phyloP scores from a whole-genome alignment of 495 filamentous ascomycete species.

The Penicillium diatomitis region DNA sequence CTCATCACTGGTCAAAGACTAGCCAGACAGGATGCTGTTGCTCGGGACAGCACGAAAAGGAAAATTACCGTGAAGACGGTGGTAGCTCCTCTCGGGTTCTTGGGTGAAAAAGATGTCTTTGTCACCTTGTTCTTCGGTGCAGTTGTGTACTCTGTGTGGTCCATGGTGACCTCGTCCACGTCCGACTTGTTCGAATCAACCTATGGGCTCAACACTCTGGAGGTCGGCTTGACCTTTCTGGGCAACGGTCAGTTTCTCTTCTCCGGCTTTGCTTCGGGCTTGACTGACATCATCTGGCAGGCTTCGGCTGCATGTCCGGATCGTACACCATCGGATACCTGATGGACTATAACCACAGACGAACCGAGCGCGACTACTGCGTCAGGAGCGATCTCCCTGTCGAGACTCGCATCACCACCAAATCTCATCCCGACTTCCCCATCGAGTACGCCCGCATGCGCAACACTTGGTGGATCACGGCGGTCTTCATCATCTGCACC shows the following conservation, averaged over 20 bases:
- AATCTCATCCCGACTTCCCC: conserved; percentile 39
- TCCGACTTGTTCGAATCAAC: conserved; percentile 26
- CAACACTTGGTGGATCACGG: conserved; percentile 35
- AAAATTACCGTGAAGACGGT: conserved; percentile 29
- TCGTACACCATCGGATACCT: conserved; percentile 28
- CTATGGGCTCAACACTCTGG: conserved; percentile 25
- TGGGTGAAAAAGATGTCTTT: conserved; percentile 37
- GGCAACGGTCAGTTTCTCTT: conserved; percentile 22
- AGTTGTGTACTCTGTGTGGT: conserved; percentile 43
- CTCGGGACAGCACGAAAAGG: conserved; percentile 9
- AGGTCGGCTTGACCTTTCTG: conserved; percentile 35
- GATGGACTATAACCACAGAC: conserved; percentile 32
- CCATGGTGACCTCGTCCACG: conserved; percentile 43
- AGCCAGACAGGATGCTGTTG: conserved; percentile 9
- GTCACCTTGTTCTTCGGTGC: conserved; percentile 36
- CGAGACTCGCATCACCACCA: conserved; percentile 29
- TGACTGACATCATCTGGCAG: conserved; percentile 6
- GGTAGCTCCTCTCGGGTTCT: conserved; percentile 29
- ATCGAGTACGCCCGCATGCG: conserved; percentile 42
- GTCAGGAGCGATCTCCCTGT: conserved; percentile 28
- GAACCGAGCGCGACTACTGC: conserved; percentile 31
- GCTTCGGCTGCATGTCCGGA: conserved; percentile 30
- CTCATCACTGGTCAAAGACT: conserved; percentile 23
- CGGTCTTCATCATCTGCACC: conserved; percentile 24
- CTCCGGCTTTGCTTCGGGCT: background rate